These are phyloP conservation scores for Calvatia gigantea DNA, from an alignment of 768 basidiomycete species.

Conservation along the genomic window DNA sequence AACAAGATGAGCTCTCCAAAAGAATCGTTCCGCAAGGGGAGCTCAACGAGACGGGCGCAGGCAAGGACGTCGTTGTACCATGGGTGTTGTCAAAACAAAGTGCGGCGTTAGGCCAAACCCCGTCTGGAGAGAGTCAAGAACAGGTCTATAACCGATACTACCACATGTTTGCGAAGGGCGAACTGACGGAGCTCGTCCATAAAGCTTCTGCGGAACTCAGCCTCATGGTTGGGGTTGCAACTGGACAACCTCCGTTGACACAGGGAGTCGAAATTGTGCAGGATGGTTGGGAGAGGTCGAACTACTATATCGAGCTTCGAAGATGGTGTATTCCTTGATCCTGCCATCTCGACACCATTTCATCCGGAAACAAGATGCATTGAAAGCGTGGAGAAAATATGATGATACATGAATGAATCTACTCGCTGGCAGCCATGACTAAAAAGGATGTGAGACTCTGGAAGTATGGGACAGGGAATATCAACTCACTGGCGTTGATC, in stretches of 20 bases:
- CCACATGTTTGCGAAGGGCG: constrained; percentile 88
- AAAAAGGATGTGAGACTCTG: constrained; percentile 9
- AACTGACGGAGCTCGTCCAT: constrained; percentile 59
- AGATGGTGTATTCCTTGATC: constrained; percentile 43
- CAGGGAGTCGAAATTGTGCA: constrained; percentile 65
- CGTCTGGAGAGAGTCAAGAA: constrained; percentile 10
- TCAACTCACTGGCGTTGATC: constrained; percentile 92
- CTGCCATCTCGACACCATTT: constrained; percentile 1
- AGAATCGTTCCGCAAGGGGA: constrained; percentile 49
- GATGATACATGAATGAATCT: constrained; percentile 30
- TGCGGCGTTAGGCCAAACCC: constrained; percentile 14
- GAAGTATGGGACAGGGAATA: not conserved
- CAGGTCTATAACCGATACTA: constrained; percentile 80
- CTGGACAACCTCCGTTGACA: constrained; percentile 15
- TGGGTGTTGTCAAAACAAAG: constrained; percentile 62
- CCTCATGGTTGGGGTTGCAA: constrained; percentile 43
- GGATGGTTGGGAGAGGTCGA: constrained; percentile 85
- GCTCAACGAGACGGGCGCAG: constrained; percentile 25
- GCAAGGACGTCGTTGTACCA: constrained; percentile 86
- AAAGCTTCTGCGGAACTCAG: constrained; percentile 61
- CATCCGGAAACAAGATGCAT: constrained; percentile 17
- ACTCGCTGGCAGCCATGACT: constrained; percentile 96
- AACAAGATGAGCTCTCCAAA: constrained; percentile 86
- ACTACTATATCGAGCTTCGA: constrained; percentile 78
- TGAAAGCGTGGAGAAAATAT: constrained; percentile 24